Conservation (phyloP, 805 yeast species). For the Debaryomyces prosopidis region DNA sequence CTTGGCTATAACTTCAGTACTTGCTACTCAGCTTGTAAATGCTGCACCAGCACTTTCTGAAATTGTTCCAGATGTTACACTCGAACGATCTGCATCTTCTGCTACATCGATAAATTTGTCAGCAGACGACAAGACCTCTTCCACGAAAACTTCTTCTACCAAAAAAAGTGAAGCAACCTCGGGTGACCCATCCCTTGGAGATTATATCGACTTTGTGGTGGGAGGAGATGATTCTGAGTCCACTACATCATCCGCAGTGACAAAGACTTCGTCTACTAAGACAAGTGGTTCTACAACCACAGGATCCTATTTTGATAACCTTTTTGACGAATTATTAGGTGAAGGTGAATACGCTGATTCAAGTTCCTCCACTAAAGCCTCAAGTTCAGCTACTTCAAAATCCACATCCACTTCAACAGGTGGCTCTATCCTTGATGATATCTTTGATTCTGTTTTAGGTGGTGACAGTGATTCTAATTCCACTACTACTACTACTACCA, state of each 20-base stretch:
- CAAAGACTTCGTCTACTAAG: no score
- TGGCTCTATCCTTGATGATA: constrained; percentile 4
- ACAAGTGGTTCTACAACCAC: background rate
- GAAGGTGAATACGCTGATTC: background rate
- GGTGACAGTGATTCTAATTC: background rate
- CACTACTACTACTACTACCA: background rate
- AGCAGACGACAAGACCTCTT: no score
- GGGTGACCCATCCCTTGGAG: no score
- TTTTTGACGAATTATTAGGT: background rate
- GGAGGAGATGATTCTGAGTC: no score
- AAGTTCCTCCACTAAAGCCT: background rate
- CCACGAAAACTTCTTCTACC: no score
- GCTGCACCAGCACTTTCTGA: constrained; percentile 20
- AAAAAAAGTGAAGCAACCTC: no score
- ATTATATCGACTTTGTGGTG: no score
- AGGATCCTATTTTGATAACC: background rate
- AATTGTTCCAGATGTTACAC: background rate
- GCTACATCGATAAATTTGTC: no score
- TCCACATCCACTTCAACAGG: constrained; percentile 4
- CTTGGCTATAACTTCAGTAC: constrained; percentile 15
- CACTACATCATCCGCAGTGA: no score
- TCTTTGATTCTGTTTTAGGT: constrained; percentile 1
- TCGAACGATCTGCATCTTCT: background rate
- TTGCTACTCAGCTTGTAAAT: constrained; percentile 16
- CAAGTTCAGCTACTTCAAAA: background rate